These are phyloP conservation scores for Ceratocystis alfenasii DNA, from an alignment of 2,329 filamentous ascomycete species.

Conservation along the genomic window DNA sequence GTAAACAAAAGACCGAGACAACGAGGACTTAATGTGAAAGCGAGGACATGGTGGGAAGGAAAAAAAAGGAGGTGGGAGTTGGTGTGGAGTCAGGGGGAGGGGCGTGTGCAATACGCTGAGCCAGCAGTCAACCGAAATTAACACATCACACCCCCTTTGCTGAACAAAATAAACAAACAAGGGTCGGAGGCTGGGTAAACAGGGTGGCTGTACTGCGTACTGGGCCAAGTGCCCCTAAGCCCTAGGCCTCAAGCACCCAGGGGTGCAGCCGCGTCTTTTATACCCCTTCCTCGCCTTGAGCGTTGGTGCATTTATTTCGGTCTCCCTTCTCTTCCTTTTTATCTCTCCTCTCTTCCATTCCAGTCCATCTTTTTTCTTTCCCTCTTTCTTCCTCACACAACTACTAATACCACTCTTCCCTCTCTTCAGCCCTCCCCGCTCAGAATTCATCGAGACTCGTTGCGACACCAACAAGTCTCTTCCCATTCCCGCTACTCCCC, in stretches of 20 bases:
- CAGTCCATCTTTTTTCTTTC: not conserved
- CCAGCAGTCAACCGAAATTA: slow-evolving; percentile 7
- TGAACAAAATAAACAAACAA: slow-evolving; percentile 21
- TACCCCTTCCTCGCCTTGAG: slow-evolving; percentile 16
- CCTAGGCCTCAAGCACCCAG: not conserved
- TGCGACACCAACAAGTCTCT: slow-evolving; percentile 50
- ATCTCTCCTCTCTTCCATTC: slow-evolving; percentile 7
- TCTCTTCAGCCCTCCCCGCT: slow-evolving; percentile 28
- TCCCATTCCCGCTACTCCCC: slow-evolving; percentile 37
- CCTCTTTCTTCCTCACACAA: slow-evolving; percentile 34
- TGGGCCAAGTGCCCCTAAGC: not conserved
- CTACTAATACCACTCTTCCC: slow-evolving; percentile 13
- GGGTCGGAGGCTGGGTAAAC: slow-evolving; percentile 14
- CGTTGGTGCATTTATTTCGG: slow-evolving; percentile 10
- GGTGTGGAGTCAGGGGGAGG: slow-evolving; percentile 1
- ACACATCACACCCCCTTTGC: slow-evolving; percentile 4
- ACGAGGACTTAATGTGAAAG: too few relatives aligned
- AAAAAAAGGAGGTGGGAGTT: slow-evolving; percentile 14
- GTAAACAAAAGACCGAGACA: slow-evolving; percentile 17
- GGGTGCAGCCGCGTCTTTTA: slow-evolving; percentile 17
- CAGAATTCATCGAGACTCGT: slow-evolving; percentile 49
- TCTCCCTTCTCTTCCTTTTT: slow-evolving; percentile 5
- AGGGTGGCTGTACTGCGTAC: slow-evolving; percentile 15
- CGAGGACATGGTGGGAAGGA: not conserved
- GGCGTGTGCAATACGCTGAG: not conserved